Conservation (phyloP, 78 protist genomes). For the Mastigamoeba balamuthi region DNA sequence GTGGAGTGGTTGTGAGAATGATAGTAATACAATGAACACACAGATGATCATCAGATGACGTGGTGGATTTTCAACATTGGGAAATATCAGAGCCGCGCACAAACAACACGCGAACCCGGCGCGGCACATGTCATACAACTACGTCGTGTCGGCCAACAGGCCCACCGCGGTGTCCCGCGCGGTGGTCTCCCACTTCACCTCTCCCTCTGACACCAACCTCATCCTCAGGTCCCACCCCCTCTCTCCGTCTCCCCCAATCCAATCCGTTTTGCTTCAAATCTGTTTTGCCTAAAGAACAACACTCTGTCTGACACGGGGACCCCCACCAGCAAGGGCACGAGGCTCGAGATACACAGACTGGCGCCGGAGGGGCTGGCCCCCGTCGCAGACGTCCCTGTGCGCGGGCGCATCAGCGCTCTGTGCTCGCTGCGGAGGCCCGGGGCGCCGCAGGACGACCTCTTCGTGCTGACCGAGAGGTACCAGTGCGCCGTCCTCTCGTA, state of each 20-base stretch:
- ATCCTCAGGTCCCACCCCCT: conserved; percentile 24
- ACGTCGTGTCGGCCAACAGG: conserved; percentile 67
- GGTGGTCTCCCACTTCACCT: conserved; percentile 46
- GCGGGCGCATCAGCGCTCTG: conserved; percentile 53
- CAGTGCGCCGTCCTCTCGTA: conserved; percentile 46
- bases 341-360: conserved; percentile 44
- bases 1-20: too few species aligned
- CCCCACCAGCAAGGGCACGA: conserved; percentile 33
- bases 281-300: not conserved
- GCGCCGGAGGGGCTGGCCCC: conserved; percentile 50
- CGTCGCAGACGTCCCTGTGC: conserved; percentile 44
- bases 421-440: conserved; percentile 20
- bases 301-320: not conserved
- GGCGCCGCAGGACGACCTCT: conserved; percentile 25
- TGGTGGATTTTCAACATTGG: too few species aligned
- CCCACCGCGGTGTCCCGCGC: conserved; percentile 65
- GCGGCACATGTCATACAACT: conserved; percentile 38
- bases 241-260: not conserved
- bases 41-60: too few species aligned
- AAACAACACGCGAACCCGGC: too few species aligned
- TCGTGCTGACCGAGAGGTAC: conserved; percentile 50
- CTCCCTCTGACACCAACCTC: conserved; percentile 49
- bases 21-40: too few species aligned
- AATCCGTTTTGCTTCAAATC: not conserved
- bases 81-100: too few species aligned